These are phyloP conservation scores for Bertia moriformis DNA, from an alignment of 2,329 filamentous ascomycete species.

Conservation along the genomic window DNA sequence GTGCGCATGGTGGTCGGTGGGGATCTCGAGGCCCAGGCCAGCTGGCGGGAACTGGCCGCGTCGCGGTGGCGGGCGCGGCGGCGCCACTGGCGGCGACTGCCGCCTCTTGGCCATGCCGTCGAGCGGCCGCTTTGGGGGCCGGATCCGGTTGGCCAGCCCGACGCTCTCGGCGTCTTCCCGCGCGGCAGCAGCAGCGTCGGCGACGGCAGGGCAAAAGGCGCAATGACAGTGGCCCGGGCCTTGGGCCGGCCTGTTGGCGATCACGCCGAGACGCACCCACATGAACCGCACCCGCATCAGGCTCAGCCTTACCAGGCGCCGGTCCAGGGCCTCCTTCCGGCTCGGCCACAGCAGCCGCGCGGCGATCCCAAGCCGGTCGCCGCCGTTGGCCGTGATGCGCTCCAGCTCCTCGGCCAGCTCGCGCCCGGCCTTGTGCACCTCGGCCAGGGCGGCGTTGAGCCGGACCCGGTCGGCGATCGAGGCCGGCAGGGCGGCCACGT, in stretches of 20 bases:
- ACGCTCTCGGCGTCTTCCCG: slow-evolving; percentile 7
- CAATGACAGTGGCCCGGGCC: slow-evolving; percentile 8
- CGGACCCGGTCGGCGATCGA: slow-evolving; percentile 51
- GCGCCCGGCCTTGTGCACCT: slow-evolving; percentile 46
- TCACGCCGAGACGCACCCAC: slow-evolving; percentile 47
- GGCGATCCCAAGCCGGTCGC: slow-evolving; percentile 25
- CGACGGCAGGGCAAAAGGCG: too few relatives aligned
- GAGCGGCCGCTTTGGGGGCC: too few relatives aligned
- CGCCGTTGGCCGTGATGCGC: slow-evolving; percentile 27
- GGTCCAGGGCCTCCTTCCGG: slow-evolving; percentile 36
- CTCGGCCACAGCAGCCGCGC: slow-evolving; percentile 43
- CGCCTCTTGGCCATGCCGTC: slow-evolving; percentile 27
- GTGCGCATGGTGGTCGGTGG: too few relatives aligned
- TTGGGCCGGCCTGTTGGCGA: slow-evolving; percentile 24
- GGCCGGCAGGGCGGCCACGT: slow-evolving; percentile 38
- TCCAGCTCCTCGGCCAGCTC: slow-evolving; percentile 47
- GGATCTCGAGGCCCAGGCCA: too few relatives aligned
- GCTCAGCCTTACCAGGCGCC: slow-evolving; percentile 42
- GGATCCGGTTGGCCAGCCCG: too few relatives aligned
- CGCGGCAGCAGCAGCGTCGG: background rate
- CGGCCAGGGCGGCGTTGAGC: slow-evolving; percentile 38
- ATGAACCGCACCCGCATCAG: slow-evolving; percentile 50
- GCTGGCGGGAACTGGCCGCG: too few relatives aligned
- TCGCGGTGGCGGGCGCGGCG: slow-evolving; percentile 36
- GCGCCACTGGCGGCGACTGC: slow-evolving; percentile 29